Evolutionary conservation across 331 rosid species (phyloP), one percentile per base, ranked within the genome.

Genomic region (Malus hybrid): DNA sequence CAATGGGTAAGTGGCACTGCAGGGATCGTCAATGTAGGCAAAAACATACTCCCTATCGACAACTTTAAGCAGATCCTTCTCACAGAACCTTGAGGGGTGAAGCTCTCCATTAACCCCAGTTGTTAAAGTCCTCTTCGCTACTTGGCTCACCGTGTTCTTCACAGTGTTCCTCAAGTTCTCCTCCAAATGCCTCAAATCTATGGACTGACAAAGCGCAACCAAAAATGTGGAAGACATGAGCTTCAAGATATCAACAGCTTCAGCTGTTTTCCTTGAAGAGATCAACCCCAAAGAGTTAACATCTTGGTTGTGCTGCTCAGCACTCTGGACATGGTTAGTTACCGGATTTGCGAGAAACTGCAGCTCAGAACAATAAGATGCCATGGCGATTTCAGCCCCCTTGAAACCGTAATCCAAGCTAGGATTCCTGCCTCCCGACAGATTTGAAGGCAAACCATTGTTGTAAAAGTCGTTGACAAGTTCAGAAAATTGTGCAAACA

Each of bases 381-480:
- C 98, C 98, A 93, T 93, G 72, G 98, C 97, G 10, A 93, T 93
- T 74, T 93, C 96, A 22, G 91, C 84, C 4, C 98, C 98, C 77
- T 93, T 93, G 74, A 93, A 84, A 10, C 98, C 96, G 29, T 93
- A 93, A 75, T 93, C 98, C 87, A 91, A 82, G 73, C 98, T 93
- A 0, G 98, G 98, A 64, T 89, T 88, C 66, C 97, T 85, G 2
- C 92, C 76, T 0, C 82, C 93, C 5, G 96, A 72, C 50, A 93
- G 91, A 65, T 93, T 93, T 5, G 97, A 93, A 39, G 98, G 97
- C 67, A 93, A 32, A 0, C 98, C 98, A 20, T 93, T 93, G 84
- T 93, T 93, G 96, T 91, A 93, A 2, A 79, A 89, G 62, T 93
- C 97, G 34, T 91, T 91, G 52, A 91, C 97, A 29, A 93, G 92